These are phyloP conservation scores for Stentor roeselii DNA, from an alignment of 73 alveolate genomes.

Conservation along the genomic window DNA sequence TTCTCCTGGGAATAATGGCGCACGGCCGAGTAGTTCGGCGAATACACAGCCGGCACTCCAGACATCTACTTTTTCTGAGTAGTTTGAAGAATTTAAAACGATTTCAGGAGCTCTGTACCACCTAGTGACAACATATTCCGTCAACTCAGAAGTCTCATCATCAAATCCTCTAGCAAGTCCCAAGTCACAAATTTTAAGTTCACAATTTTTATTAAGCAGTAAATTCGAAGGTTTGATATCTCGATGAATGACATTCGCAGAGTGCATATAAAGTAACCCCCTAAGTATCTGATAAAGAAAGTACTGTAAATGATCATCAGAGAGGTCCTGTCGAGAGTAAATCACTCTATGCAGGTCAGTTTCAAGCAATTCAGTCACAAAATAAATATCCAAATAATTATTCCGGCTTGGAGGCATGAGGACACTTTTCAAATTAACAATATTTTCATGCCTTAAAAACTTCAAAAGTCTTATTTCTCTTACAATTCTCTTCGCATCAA, in stretches of 20 bases:
- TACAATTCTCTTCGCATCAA: slow-evolving; percentile 61
- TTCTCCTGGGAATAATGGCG: slow-evolving; percentile 38
- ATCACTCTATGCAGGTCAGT: slow-evolving; percentile 68
- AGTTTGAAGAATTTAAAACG: slow-evolving; percentile 25
- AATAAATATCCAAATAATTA: slow-evolving; percentile 50
- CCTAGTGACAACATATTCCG: slow-evolving; percentile 37
- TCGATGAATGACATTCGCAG: slow-evolving; percentile 73
- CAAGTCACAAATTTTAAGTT: slow-evolving; percentile 36
- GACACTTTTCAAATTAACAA: slow-evolving; percentile 47
- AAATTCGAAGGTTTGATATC: slow-evolving; percentile 41
- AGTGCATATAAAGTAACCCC: slow-evolving; percentile 71
- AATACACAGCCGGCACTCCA: slow-evolving; percentile 41
- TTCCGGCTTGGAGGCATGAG: slow-evolving; percentile 43
- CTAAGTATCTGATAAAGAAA: slow-evolving; percentile 66
- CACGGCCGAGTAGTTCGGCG: slow-evolving; percentile 30
- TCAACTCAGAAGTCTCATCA: slow-evolving; percentile 31
- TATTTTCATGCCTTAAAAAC: slow-evolving; percentile 12
- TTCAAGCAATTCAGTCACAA: slow-evolving; percentile 72
- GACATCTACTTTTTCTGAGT: slow-evolving; percentile 46
- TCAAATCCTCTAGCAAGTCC: slow-evolving; percentile 37
- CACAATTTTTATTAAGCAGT: slow-evolving; percentile 34
- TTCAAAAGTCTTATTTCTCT: slow-evolving; percentile 50
- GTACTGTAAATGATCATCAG: slow-evolving; percentile 74
- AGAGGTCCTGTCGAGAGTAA: slow-evolving; percentile 52
- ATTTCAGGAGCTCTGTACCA: slow-evolving; percentile 46